These are phyloP conservation scores for Discostella stelligeroides DNA, from an alignment of 108 stramenopile genomes.

Conservation along the genomic window DNA sequence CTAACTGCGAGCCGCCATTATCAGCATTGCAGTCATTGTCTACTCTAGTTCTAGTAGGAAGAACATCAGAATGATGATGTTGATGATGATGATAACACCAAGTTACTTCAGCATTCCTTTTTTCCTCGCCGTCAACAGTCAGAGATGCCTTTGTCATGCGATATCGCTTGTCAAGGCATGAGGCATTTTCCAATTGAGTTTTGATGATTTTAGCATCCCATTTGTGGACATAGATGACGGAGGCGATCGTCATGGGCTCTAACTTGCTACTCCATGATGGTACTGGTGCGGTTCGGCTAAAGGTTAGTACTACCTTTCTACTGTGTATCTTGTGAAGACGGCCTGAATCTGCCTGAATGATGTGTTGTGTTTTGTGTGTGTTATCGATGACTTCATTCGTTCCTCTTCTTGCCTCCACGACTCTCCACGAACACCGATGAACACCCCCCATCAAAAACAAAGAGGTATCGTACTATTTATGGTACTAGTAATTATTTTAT, in stretches of 20 bases:
- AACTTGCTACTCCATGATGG: too few relatives aligned
- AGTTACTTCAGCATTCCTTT: not conserved
- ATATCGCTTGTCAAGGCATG: constrained; percentile 61
- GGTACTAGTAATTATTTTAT: too few relatives aligned
- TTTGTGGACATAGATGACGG: constrained; percentile 42
- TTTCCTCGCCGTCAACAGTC: constrained; percentile 9
- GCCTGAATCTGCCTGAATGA: too few relatives aligned
- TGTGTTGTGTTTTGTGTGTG: too few relatives aligned
- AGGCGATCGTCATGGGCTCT: constrained; percentile 12
- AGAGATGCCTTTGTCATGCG: constrained; percentile 54
- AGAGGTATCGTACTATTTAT: too few relatives aligned
- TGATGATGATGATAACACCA: not conserved
- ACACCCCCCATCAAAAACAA: too few relatives aligned
- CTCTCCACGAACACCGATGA: too few relatives aligned
- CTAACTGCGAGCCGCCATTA: not conserved
- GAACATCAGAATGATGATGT: not conserved
- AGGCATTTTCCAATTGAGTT: constrained; percentile 41
- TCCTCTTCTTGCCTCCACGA: too few relatives aligned
- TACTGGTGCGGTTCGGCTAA: too few relatives aligned
- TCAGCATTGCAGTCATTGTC: not conserved
- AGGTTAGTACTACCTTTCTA: too few relatives aligned
- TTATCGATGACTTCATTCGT: too few relatives aligned
- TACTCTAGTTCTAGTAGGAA: not conserved
- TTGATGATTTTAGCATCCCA: constrained; percentile 66
- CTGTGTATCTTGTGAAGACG: too few relatives aligned